Evolutionary conservation across 2,329 filamentous ascomycete species (phyloP), one percentile per base, ranked within the genome.

Genomic region (Bipolaris victoriae): DNA sequence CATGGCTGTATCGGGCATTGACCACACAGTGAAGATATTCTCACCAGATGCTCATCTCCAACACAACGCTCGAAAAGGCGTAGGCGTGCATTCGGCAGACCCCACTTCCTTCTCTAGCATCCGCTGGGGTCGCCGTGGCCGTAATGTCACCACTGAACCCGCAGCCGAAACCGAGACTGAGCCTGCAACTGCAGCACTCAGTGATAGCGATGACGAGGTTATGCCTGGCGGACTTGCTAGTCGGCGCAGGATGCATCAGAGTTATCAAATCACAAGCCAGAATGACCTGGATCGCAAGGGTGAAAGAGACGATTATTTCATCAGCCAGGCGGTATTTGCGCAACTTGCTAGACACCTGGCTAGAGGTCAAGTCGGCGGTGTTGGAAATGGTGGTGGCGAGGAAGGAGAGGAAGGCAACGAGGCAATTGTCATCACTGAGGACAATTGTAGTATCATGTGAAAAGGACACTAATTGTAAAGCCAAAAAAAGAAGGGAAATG

Each of bases 1-100:
- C 59, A 79, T 90, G 55, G 87, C 88, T 2, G 86, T 85, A 29
- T 87, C 84, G 2, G 87, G 87, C 18, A 90, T 90, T 57, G 87
- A 89, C 62, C 82, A 85, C 64, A 89, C 86, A 0, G 84, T 90
- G 75, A 89, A 90, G 67, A 85, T 90, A 51, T 90, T 89, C 74
- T 87, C 84, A 0, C 80, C 86, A 0, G 87, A 89, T 64, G 79
- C 78, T 43, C 79, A 80, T 33, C 83, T 84, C 15, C 84, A 88
- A 61, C 77, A 81, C 35, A 80, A 83, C 49, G 87, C 86, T 16
- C 80, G 83, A 20, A 77, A 79, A 10, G 86, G 85, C 0, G 76
- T 84, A 47, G 86, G 86, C n/a, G 81, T 89, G 48, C 78, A 81
- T 9, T 81, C 84, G 33, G 68, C 75, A 22, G 79, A 81, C 60